Evolutionary conservation across 1,284 basidiomycete species (phyloP), one percentile per base, ranked within the genome.

Genomic region (Tetrapyrgos nigripes): DNA sequence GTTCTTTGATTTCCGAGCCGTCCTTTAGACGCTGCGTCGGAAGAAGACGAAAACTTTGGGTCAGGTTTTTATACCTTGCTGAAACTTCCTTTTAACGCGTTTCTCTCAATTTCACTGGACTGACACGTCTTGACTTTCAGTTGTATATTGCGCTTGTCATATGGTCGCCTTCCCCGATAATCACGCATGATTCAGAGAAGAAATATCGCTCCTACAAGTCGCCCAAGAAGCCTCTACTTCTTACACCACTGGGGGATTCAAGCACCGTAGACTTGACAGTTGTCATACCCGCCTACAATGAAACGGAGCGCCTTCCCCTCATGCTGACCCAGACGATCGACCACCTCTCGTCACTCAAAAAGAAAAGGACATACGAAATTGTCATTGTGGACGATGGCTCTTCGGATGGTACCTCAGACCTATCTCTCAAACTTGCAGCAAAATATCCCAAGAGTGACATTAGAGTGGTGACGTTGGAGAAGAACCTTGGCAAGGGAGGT

Each of bases 361-460:
- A 67, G n/a, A 70, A 70, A 55, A 80, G 84, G 33, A 81, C 86
- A 2, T 87, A 84, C 70, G 96, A 97, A 71, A 82, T 98, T 43
- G 66, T 98, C 64, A 84, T 98, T 54, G 86, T 98, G 21, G 95
- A 97, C 73, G 96, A 98, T 72, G 96, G 96, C 3, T 93, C 89
- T 28, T 79, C 76, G 24, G 96, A 98, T 73, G 82, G 74, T 14
- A 98, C 96, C 0, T 79, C 86, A 1, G 74, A 79, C 1, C 74
- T 83, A 6, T 92, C 91, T 2, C 78, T 96, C 45, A 71, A 81
- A 26, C 80, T 94, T 43, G 91, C 91, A 0, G 28, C 52, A 3
- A 72, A 83, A 55, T 82, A 91, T 70, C 64, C 79, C 5, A 68
- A 77, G 19, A 72, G 72, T 64, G 83, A 87, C 64, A 87, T 97